Evolutionary conservation across 306 rosid genomes (phyloP).

Genomic region (Elaeagnus macrophylla): DNA sequence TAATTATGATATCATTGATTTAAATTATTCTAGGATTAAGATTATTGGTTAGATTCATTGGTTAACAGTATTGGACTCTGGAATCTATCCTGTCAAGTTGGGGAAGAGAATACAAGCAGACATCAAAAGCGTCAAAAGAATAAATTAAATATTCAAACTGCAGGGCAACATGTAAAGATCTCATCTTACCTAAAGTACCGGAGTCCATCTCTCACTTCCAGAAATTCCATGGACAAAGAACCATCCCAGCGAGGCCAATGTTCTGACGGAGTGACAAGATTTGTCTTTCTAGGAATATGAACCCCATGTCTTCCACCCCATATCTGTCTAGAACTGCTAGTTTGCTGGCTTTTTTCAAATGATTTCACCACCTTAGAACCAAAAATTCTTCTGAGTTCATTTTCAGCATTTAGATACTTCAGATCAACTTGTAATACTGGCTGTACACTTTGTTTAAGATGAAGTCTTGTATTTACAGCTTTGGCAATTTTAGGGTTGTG

Average conservation of each 20-base stretch:
- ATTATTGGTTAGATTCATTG: no score
- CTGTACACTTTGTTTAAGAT: conserved; percentile 27
- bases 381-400: conserved; percentile 82
- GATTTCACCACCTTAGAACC: conserved; percentile 93
- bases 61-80: no score
- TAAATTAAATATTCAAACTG: conserved; percentile 2
- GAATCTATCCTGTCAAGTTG: no score
- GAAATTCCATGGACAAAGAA: conserved; percentile 75
- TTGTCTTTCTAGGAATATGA: conserved; percentile 54
- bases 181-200: conserved; percentile 68
- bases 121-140: no score
- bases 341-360: conserved; percentile 67
- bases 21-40: no score
- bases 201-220: conserved; percentile 50
- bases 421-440: conserved; percentile 66
- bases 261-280: conserved; percentile 66
- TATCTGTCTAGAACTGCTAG: conserved; percentile 67
- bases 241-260: conserved; percentile 92
- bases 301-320: conserved; percentile 70
- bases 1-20: no score
- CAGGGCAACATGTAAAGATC: conserved; percentile 9
- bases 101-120: background rate
- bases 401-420: conserved; percentile 76
- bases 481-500: conserved; percentile 21
- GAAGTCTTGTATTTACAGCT: conserved; percentile 20